phyloP scores from a whole-genome alignment of 1,139 yeast genomes.

The Casaregolazyma suthepensis region DNA sequence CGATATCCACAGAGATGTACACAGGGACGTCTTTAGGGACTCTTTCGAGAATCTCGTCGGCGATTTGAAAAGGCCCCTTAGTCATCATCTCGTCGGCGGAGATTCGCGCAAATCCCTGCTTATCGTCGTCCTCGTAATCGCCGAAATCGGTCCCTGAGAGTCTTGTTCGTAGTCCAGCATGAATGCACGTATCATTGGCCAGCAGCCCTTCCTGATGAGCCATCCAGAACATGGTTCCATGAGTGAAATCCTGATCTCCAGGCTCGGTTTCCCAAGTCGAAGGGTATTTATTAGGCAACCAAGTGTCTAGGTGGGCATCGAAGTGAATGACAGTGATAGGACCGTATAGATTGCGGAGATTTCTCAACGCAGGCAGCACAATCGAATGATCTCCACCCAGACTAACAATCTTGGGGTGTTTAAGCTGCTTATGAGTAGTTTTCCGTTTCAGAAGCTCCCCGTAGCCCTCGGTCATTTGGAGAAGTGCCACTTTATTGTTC shows the following conservation, averaged over 20 bases:
- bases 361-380: conserved; percentile 60
- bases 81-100: conserved; percentile 68
- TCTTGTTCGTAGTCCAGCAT: conserved; percentile 61
- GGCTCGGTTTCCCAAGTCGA: conserved; percentile 20
- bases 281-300: conserved; percentile 44
- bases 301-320: conserved; percentile 69
- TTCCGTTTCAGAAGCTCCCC: conserved; percentile 53
- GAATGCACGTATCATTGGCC: conserved; percentile 48
- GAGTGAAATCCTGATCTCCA: conserved; percentile 41
- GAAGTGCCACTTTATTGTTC: conserved; percentile 64
- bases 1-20: conserved; percentile 69
- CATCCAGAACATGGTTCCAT: conserved; percentile 75
- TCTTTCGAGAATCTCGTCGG: conserved; percentile 46
- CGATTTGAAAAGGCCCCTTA: conserved; percentile 40
- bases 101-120: conserved; percentile 57
- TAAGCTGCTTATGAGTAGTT: conserved; percentile 10
- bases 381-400: conserved; percentile 54
- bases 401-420: conserved; percentile 19
- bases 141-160: conserved; percentile 22
- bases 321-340: conserved; percentile 66
- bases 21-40: conserved; percentile 55
- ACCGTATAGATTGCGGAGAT: conserved; percentile 54
- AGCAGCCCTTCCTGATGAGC: conserved; percentile 50
- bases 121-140: conserved; percentile 60
- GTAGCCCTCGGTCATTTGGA: conserved; percentile 63